A percentile compares a stretch with the other conserved stretches of the same genome.
These are phyloP conservation scores for Phyllostachys edulis DNA, from an alignment of 176 grass and related monocot genomes.

Conservation along the genomic window DNA sequence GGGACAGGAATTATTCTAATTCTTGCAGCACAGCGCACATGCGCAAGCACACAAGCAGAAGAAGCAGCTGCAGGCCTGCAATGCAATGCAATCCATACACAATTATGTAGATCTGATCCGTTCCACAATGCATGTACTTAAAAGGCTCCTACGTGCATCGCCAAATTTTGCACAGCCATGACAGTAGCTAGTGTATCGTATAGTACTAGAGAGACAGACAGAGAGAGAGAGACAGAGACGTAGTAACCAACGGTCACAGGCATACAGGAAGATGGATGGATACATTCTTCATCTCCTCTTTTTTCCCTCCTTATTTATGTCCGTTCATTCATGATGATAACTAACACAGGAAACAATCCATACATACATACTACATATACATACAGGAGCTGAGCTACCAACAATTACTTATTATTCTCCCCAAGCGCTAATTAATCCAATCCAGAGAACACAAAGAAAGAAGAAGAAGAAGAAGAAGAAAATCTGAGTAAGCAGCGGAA, in stretches of 20 bases:
- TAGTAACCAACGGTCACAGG: constrained; percentile 20
- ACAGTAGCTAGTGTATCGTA: neutral
- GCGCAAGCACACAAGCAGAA: no score
- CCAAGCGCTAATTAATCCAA: constrained; percentile 37
- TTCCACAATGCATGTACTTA: neutral
- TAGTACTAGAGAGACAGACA: no score
- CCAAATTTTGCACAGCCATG: constrained; percentile 8
- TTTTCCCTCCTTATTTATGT: constrained; percentile 21
- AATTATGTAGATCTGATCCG: neutral
- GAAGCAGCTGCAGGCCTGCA: neutral
- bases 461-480: neutral
- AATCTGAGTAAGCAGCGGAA: neutral
- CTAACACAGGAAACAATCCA: constrained; percentile 22
- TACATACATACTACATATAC: neutral
- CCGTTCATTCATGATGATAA: constrained; percentile 23
- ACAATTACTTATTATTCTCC: constrained; percentile 18
- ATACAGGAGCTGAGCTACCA: constrained; percentile 34
- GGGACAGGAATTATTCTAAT: constrained; percentile 14
- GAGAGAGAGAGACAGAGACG: constrained; percentile 30
- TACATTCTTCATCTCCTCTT: neutral
- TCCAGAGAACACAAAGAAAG: constrained; percentile 12
- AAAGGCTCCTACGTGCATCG: neutral
- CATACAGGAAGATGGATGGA: neutral
- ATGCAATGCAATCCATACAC: no score
- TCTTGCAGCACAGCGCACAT: constrained; percentile 32